Conservation (phyloP, 306 rosid species). For the Carpinus fangiana region DNA sequence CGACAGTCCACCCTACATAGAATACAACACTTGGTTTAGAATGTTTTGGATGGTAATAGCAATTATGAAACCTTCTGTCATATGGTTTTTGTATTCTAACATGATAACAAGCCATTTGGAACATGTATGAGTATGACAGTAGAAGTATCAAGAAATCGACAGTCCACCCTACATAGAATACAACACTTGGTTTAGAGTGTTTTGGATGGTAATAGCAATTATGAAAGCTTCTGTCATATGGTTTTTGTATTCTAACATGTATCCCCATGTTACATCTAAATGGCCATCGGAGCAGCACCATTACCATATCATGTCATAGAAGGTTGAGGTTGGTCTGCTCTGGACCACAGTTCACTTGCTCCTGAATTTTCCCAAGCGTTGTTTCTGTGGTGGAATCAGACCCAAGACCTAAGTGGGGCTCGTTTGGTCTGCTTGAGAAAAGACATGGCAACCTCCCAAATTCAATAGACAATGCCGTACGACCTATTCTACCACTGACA, state of each 20-base stretch:
- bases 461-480: conserved; percentile 37
- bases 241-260: neutral
- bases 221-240: neutral
- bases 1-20: conserved; percentile 22
- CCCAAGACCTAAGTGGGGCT: conserved; percentile 44
- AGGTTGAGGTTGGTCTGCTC: neutral
- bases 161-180: too few species aligned
- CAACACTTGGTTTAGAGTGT: neutral
- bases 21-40: neutral
- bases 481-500: conserved; percentile 43
- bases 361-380: conserved; percentile 29
- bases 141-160: too few species aligned
- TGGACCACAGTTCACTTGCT: conserved; percentile 30
- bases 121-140: too few species aligned
- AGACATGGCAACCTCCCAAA: conserved; percentile 47
- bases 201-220: conserved; percentile 1
- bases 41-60: too few species aligned
- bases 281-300: neutral
- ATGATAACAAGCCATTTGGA: neutral
- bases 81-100: too few species aligned
- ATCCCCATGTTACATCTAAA: too few species aligned
- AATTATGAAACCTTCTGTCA: too few species aligned
- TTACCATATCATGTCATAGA: neutral
- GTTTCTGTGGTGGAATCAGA: conserved; percentile 26
- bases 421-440: conserved; percentile 22